Base-by-base conservation (phyloP, 2,329 filamentous ascomycete species). In the Ramularia endophylla region DNA sequence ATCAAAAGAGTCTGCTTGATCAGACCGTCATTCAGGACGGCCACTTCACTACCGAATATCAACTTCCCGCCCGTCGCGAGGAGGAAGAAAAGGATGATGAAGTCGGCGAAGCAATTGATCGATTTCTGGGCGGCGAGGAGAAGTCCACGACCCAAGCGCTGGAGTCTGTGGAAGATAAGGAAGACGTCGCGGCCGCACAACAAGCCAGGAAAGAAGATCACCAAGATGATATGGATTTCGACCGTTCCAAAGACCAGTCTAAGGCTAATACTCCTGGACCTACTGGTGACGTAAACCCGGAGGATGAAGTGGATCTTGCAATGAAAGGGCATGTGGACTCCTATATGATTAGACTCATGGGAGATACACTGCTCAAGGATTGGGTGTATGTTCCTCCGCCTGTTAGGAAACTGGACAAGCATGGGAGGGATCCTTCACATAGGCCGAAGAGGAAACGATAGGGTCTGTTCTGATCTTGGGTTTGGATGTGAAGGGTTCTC, bases 21-120 rank as follows among this genome's bases (percentile, higher is more conserved):
- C 92, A 98, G 50, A 87, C 98, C 6, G 89, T 98, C 42, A 98
- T 98, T 53, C 94, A 98, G 60, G 92, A 97, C 62, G 92, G 92
- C 48, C 88, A 90, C 52, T 98, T 98, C 63, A 98, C 90, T 0
- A 98, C 92, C 0, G 92, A 98, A 57, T 89, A 95, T 62, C 48
- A 55, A 32, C 36, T 46, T n/a, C 39, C 46, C 36, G 28, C 30
- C 13, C 40, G 39, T 8, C 31, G 32, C 15, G 90, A 95, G 66
- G 85, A 87, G 46, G 77, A 74, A 39, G 74, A 76, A n/a, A 76
- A 81, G 52, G 73, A 72, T 0, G 78, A 84, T 44, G 81, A 83
- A 16, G 85, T 85, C 37, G 85, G 85, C 2, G 83, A 80, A 4
- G 88, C 88, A 3, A 85, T 95, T 76, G 88, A 95, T 55, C 77